phyloP scores from a whole-genome alignment of 2,329 filamentous ascomycete species.

The Polytolypa hystricis region DNA sequence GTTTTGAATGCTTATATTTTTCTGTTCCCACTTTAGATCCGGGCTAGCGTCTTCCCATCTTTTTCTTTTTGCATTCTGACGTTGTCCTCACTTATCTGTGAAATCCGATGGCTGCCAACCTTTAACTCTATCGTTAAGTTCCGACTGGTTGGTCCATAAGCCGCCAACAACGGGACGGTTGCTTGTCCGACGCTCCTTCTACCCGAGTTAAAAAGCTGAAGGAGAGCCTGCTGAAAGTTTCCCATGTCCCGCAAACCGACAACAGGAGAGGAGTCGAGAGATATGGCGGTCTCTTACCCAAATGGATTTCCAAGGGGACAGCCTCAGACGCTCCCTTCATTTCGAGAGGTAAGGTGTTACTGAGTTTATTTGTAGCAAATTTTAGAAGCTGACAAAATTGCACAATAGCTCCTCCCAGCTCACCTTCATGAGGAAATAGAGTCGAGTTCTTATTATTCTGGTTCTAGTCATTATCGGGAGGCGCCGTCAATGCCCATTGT shows the following conservation, averaged over 20 bases:
- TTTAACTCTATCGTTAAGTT: constrained; percentile 2
- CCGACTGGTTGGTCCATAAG: constrained; percentile 2
- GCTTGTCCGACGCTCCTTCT: constrained; percentile 1
- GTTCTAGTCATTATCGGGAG: constrained; percentile 17
- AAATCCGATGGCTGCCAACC: constrained; percentile 2
- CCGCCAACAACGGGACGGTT: constrained; percentile 2
- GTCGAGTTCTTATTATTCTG: constrained; percentile 24
- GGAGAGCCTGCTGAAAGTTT: constrained; percentile 5
- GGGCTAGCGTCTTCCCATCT: constrained; percentile 1
- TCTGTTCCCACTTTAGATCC: constrained; percentile 1
- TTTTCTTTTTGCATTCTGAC: constrained; percentile 5
- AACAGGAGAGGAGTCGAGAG: constrained; percentile 20
- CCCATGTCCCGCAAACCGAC: constrained; percentile 26
- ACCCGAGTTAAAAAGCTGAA: constrained; percentile 4
- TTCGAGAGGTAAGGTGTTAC: constrained; percentile 24
- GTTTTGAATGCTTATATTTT: too few species aligned
- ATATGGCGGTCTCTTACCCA: constrained; percentile 31
- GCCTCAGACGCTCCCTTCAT: constrained; percentile 26
- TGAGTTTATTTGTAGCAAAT: background rate
- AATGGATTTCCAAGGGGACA: constrained; percentile 23
- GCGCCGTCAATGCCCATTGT: constrained; percentile 21
- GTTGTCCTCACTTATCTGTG: constrained; percentile 6
- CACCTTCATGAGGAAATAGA: constrained; percentile 34
- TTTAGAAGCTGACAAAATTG: background rate
- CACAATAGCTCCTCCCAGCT: constrained; percentile 25